Conservation (phyloP, 805 yeast genomes). For the Huiozyma naganishii region DNA sequence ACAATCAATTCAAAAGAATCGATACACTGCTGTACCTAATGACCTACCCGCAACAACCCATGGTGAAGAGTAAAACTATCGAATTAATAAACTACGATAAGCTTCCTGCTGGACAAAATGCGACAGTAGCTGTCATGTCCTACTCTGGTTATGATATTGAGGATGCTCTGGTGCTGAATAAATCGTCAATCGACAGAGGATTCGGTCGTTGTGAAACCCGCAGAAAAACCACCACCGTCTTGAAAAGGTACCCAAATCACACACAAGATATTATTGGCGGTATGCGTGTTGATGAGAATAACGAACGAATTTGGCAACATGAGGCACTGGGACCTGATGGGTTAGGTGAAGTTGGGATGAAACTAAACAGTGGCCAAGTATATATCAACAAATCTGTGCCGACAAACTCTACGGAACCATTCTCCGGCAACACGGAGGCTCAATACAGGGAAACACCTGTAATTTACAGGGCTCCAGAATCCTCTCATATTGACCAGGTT, state of each 20-base stretch:
- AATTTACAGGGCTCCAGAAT: slow-evolving; percentile 87
- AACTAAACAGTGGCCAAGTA: slow-evolving; percentile 85
- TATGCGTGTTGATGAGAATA: slow-evolving; percentile 75
- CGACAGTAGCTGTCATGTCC: slow-evolving; percentile 98
- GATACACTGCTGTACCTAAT: slow-evolving; percentile 86
- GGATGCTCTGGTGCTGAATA: slow-evolving; percentile 92
- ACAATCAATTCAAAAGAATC: slow-evolving; percentile 90
- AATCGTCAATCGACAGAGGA: slow-evolving; percentile 89
- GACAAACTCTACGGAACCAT: slow-evolving; percentile 50
- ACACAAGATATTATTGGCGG: slow-evolving; percentile 87
- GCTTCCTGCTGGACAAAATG: slow-evolving; percentile 97
- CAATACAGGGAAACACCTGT: slow-evolving; percentile 87
- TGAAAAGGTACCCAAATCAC: slow-evolving; percentile 89
- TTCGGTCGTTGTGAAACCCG: slow-evolving; percentile 96
- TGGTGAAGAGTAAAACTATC: slow-evolving; percentile 96
- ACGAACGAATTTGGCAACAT: slow-evolving; percentile 79
- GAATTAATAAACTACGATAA: slow-evolving; percentile 93
- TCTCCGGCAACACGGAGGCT: slow-evolving; percentile 22
- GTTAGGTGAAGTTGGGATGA: slow-evolving; percentile 89
- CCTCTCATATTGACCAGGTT: slow-evolving; percentile 91
- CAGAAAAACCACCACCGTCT: slow-evolving; percentile 77
- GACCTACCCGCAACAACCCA: slow-evolving; percentile 99
- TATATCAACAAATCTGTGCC: slow-evolving; percentile 92
- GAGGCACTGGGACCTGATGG: slow-evolving; percentile 88
- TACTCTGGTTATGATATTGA: slow-evolving; percentile 98